Conservation (phyloP, 73 alveolate species). For the Durusdinium trenchii region DNA sequence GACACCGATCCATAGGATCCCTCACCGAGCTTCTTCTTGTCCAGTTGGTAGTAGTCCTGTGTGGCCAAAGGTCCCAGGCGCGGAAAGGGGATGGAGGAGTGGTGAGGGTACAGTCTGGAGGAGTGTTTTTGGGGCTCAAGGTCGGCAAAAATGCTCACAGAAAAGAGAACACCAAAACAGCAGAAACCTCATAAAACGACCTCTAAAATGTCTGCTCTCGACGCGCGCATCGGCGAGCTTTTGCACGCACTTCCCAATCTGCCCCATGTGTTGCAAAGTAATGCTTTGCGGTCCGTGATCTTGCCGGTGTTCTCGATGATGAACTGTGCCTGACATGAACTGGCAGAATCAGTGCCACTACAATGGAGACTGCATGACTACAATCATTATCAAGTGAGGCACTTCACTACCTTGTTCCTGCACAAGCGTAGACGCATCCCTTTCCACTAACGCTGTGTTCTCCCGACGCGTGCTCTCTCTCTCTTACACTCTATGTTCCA, state of each 20-base stretch:
- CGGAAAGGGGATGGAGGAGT: background rate
- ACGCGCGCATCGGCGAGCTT: background rate
- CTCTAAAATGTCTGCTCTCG: background rate
- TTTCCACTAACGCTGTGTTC: too few relatives aligned
- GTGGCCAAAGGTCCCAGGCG: background rate
- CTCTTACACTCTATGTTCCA: too few relatives aligned
- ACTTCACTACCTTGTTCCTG: background rate
- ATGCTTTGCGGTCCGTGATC: constrained; percentile 88
- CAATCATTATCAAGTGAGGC: background rate
- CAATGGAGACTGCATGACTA: background rate
- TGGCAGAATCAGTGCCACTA: background rate
- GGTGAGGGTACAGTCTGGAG: background rate
- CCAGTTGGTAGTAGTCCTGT: constrained; percentile 83
- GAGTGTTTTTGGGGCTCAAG: background rate
- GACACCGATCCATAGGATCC: constrained; percentile 90
- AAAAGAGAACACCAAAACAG: background rate
- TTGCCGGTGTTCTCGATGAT: constrained; percentile 95
- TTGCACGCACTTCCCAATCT: too few relatives aligned
- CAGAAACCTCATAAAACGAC: too few relatives aligned
- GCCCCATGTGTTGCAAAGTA: background rate
- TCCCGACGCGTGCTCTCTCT: too few relatives aligned
- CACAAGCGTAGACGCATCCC: too few relatives aligned
- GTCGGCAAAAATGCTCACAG: background rate
- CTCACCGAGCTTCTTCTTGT: constrained; percentile 84
- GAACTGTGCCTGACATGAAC: constrained; percentile 52